phyloP scores from a whole-genome alignment of 1,139 yeast species.

The Debaryomyces sp. region DNA sequence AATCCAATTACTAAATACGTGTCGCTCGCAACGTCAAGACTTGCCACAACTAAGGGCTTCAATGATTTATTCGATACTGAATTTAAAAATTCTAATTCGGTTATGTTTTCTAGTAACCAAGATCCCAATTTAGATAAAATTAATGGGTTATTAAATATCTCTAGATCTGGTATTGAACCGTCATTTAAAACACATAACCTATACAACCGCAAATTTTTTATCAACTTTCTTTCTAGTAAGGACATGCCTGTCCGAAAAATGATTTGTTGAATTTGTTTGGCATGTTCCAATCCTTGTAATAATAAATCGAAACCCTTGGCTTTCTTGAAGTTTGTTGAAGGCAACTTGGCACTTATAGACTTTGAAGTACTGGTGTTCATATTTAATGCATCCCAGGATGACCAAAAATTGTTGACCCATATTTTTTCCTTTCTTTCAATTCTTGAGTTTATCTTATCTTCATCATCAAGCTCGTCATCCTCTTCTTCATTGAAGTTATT shows the following conservation, averaged over 20 bases:
- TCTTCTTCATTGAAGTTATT: slow-evolving; percentile 20
- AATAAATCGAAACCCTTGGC: slow-evolving; percentile 60
- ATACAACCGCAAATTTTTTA: slow-evolving; percentile 79
- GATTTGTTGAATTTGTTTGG: slow-evolving; percentile 81
- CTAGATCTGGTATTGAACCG: slow-evolving; percentile 74
- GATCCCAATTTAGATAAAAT: slow-evolving; percentile 81
- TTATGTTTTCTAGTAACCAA: slow-evolving; percentile 90
- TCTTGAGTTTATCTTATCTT: slow-evolving; percentile 42
- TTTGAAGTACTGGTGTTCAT: slow-evolving; percentile 35
- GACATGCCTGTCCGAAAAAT: slow-evolving; percentile 89
- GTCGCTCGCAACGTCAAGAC: slow-evolving; percentile 72
- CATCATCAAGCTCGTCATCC: slow-evolving; percentile 27
- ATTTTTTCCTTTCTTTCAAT: slow-evolving; percentile 60
- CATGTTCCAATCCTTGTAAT: slow-evolving; percentile 72
- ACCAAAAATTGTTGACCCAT: slow-evolving; percentile 93
- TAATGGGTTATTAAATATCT: slow-evolving; percentile 79
- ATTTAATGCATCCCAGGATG: slow-evolving; percentile 86
- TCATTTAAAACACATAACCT: slow-evolving; percentile 88
- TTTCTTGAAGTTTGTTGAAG: slow-evolving; percentile 26
- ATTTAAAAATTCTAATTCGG: slow-evolving; percentile 64
- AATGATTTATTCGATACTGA: slow-evolving; percentile 47
- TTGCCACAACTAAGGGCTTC: slow-evolving; percentile 85
- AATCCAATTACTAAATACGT: slow-evolving; percentile 89
- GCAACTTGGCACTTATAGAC: slow-evolving; percentile 15
- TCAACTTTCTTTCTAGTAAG: slow-evolving; percentile 75